A percentile compares a stretch with the other conserved stretches of the same genome.
Evolutionary conservation across 805 yeast species (phyloP).

Genomic region (Pichia nakasei): DNA sequence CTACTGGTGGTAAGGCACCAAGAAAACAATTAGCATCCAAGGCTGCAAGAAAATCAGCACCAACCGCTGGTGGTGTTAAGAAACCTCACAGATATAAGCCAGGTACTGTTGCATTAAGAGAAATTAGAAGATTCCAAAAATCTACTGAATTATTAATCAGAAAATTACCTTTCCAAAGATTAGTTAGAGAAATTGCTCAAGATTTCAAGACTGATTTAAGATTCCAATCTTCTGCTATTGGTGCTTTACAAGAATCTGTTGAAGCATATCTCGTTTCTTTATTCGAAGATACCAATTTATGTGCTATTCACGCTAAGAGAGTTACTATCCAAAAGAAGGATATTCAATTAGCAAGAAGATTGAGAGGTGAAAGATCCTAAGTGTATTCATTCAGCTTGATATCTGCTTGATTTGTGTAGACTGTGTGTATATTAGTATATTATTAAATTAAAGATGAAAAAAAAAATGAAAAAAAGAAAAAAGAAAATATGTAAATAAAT

Average conservation of each 20-base stretch:
- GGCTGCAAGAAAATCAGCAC: constrained; percentile 91
- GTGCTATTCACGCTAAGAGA: constrained; percentile 98
- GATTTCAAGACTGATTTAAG: constrained; percentile 89
- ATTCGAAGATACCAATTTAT: constrained; percentile 96
- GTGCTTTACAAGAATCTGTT: constrained; percentile 97
- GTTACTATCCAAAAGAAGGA: constrained; percentile 98
- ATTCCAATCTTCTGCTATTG: constrained; percentile 95
- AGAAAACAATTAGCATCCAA: constrained; percentile 88
- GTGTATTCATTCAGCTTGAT: constrained; percentile 1
- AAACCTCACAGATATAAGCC: constrained; percentile 96
- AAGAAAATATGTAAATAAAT: no score
- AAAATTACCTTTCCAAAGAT: constrained; percentile 95
- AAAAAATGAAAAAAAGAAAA: no score
- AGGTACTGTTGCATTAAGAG: constrained; percentile 94
- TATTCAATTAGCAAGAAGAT: constrained; percentile 94
- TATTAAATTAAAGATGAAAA: no score
- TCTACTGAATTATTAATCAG: constrained; percentile 91
- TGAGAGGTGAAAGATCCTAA: constrained; percentile 92
- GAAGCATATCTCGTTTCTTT: constrained; percentile 95
- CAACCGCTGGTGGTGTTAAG: constrained; percentile 88
- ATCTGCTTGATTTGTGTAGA: constrained; percentile 9
- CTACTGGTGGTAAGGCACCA: constrained; percentile 95
- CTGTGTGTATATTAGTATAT: constrained; percentile 4
- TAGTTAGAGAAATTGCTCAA: constrained; percentile 92
- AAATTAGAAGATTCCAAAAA: constrained; percentile 95